phyloP scores from a whole-genome alignment of 768 basidiomycete genomes.

The Mrakia hoshinonis region DNA sequence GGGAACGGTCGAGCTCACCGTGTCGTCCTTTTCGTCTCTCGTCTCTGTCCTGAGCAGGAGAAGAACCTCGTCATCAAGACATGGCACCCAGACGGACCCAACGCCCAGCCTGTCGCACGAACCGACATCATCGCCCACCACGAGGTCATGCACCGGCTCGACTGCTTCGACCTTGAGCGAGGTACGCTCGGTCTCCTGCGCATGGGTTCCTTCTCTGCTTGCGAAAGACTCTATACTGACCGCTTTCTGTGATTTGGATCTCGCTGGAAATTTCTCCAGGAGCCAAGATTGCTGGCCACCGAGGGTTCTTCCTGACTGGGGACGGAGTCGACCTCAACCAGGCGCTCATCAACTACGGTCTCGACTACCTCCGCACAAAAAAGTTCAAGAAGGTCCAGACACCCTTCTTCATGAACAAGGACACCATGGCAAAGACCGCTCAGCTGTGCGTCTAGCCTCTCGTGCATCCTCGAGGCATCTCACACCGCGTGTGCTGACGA shows the following conservation, averaged over 20 bases:
- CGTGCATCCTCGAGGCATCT: not conserved
- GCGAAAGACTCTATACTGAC: too few relatives aligned
- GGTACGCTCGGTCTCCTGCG: conserved; percentile 46
- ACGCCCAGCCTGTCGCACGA: conserved; percentile 45
- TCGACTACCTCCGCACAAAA: conserved; percentile 75
- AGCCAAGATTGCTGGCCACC: conserved; percentile 84
- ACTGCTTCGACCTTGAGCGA: conserved; percentile 94
- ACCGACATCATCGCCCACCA: conserved; percentile 88
- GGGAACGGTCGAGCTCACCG: not conserved
- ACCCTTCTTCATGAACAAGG: conserved; percentile 98
- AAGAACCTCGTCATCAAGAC: conserved; percentile 73
- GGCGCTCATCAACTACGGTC: conserved; percentile 84
- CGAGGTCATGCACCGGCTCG: conserved; percentile 84
- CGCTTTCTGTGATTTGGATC: not conserved
- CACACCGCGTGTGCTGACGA: not conserved
- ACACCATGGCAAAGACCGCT: conserved; percentile 93
- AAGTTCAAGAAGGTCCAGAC: conserved; percentile 92
- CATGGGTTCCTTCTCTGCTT: not conserved
- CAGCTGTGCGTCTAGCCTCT: conserved; percentile 50
- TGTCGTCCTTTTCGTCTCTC: not conserved
- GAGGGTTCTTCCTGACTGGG: conserved; percentile 91
- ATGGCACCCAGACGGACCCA: conserved; percentile 75
- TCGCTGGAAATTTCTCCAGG: conserved; percentile 45
- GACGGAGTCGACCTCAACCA: conserved; percentile 97
- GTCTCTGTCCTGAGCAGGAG: conserved; percentile 50